Conservation (phyloP, 768 basidiomycete species). For the Amyloporia xantha region DNA sequence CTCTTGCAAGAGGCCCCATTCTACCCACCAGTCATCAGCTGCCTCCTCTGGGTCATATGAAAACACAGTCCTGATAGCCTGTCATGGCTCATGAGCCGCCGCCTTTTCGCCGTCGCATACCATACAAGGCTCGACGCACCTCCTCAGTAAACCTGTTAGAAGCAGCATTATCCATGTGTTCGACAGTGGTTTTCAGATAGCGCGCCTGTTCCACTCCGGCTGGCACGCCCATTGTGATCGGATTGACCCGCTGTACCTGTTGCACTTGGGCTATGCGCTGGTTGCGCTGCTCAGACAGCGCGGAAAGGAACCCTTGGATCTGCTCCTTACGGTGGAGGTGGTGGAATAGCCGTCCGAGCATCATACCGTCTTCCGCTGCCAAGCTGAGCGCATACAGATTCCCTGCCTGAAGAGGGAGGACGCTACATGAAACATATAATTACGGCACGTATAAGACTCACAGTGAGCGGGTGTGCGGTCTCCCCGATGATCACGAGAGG, state of each 20-base stretch:
- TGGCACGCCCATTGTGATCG: conserved; percentile 16
- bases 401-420: conserved; percentile 5
- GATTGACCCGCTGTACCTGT: conserved; percentile 12
- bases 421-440: too few species aligned
- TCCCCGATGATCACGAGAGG: conserved; percentile 25
- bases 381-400: conserved; percentile 15
- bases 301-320: conserved; percentile 21
- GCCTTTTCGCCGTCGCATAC: neutral
- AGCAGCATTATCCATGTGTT: conserved; percentile 7
- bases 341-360: conserved; percentile 28
- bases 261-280: conserved; percentile 18
- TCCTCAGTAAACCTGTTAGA: neutral
- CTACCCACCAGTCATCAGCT: conserved; percentile 24
- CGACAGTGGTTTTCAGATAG: neutral
- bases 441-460: too few species aligned
- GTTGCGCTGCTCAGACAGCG: conserved; percentile 20
- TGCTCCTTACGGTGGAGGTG: conserved; percentile 22
- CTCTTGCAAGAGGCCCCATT: conserved; percentile 24
- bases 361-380: conserved; percentile 26
- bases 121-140: neutral
- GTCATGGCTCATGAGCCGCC: conserved; percentile 1
- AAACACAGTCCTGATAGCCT: conserved; percentile 16
- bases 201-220: conserved; percentile 14
- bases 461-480: conserved; percentile 27
- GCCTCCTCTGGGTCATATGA: conserved; percentile 25